Percentiles rank a stretch among this genome's conserved stretches.
phyloP scores from a whole-genome alignment of 352 stramenopile species.

The Globisporangium lucens region DNA sequence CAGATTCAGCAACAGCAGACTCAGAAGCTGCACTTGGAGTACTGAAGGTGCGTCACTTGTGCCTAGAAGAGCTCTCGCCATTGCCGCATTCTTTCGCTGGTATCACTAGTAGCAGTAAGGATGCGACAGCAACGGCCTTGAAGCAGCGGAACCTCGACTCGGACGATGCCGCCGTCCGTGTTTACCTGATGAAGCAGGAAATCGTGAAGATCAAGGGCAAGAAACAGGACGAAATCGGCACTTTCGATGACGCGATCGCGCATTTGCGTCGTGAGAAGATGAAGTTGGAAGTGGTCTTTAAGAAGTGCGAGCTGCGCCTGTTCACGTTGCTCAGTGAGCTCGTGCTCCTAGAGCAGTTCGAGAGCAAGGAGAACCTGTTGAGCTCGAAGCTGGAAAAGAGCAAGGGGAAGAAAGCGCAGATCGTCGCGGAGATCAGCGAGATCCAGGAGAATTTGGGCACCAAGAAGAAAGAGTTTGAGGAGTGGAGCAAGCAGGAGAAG shows the following conservation, averaged over 20 bases:
- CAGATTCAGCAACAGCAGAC: not conserved
- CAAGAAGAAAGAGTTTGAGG: conserved; percentile 83
- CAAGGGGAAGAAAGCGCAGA: conserved; percentile 81
- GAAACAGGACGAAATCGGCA: conserved; percentile 53
- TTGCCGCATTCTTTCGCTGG: not conserved
- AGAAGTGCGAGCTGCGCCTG: conserved; percentile 85
- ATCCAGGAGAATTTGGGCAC: conserved; percentile 65
- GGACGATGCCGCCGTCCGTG: conserved; percentile 43
- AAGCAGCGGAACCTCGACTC: conserved; percentile 27
- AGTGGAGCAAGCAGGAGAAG: conserved; percentile 63
- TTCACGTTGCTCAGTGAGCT: conserved; percentile 87
- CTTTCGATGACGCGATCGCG: conserved; percentile 89
- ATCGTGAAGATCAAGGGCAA: conserved; percentile 60
- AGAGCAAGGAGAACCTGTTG: conserved; percentile 87
- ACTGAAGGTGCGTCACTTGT: conserved; percentile 15
- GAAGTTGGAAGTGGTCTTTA: conserved; percentile 83
- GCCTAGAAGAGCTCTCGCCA: conserved; percentile 9
- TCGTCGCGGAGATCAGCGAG: conserved; percentile 74
- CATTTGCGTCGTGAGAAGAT: conserved; percentile 86
- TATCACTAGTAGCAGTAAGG: not conserved
- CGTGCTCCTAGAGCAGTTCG: conserved; percentile 88
- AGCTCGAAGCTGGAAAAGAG: conserved; percentile 84
- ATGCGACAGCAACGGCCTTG: not conserved
- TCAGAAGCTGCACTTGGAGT: not conserved
- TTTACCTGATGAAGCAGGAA: conserved; percentile 68